These are phyloP conservation scores for Neofusicoccum laricinum DNA, from an alignment of 2,329 filamentous ascomycete species.

Conservation along the genomic window DNA sequence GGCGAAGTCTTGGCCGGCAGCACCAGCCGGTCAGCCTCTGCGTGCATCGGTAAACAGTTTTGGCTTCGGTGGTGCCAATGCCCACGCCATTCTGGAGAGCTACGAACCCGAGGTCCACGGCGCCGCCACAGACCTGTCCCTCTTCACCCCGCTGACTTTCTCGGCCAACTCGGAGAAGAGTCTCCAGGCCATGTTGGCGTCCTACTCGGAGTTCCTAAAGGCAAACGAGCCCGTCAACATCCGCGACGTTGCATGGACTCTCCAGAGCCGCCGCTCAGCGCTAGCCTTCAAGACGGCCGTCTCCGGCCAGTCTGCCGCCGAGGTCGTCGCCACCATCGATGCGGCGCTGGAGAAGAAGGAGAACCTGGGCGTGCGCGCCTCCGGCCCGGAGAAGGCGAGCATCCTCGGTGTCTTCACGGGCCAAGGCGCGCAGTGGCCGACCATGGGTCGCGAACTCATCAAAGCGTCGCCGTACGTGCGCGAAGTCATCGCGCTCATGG, in stretches of 20 bases:
- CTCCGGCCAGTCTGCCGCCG: background rate
- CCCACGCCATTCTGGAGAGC: conserved; percentile 18
- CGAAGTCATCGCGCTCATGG: conserved; percentile 23
- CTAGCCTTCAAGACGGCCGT: conserved; percentile 12
- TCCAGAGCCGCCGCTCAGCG: conserved; percentile 18
- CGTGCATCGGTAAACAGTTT: conserved; percentile 21
- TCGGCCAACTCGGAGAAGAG: conserved; percentile 3
- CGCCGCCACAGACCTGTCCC: background rate
- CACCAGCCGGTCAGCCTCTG: background rate
- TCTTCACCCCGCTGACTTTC: conserved; percentile 18
- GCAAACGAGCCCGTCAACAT: background rate
- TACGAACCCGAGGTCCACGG: background rate
- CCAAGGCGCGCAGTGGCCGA: conserved; percentile 42
- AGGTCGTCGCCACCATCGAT: background rate
- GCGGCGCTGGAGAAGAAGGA: background rate
- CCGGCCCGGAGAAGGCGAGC: background rate
- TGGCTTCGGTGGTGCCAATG: conserved; percentile 19
- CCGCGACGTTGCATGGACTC: conserved; percentile 20
- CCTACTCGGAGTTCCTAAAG: background rate
- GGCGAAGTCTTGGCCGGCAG: conserved; percentile 17
- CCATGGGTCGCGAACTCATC: conserved; percentile 41
- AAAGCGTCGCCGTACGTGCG: conserved; percentile 8
- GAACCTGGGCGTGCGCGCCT: background rate
- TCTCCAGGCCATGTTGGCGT: no score
- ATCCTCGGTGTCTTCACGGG: conserved; percentile 40